Percentiles rank a stretch among this genome's conserved stretches.
phyloP scores from a whole-genome alignment of 2,329 filamentous ascomycete genomes.

The Coleophoma cylindrospora region DNA sequence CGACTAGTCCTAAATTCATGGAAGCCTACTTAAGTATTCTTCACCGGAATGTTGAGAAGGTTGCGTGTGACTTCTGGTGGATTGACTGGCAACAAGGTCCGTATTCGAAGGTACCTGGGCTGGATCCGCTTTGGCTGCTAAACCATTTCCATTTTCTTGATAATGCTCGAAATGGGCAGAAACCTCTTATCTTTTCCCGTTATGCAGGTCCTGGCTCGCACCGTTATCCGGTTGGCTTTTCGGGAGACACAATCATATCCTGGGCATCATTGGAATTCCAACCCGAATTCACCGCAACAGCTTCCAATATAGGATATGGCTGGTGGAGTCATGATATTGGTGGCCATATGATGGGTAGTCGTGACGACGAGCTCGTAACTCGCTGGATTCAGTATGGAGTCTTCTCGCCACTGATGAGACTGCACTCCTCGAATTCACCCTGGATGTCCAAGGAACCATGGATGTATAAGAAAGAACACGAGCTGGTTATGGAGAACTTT shows the following conservation, averaged over 20 bases:
- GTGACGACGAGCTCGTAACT: slow-evolving; percentile 52
- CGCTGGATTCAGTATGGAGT: slow-evolving; percentile 59
- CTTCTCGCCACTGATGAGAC: slow-evolving; percentile 55
- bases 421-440: slow-evolving; percentile 52
- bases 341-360: slow-evolving; percentile 51
- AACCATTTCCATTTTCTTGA: slow-evolving; percentile 62
- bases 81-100: slow-evolving; percentile 63
- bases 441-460: slow-evolving; percentile 62
- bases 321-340: slow-evolving; percentile 68
- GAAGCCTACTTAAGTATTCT: slow-evolving; percentile 54
- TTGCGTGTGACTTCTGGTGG: slow-evolving; percentile 62
- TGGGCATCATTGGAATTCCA: slow-evolving; percentile 60
- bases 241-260: slow-evolving; percentile 53
- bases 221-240: slow-evolving; percentile 61
- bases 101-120: slow-evolving; percentile 46
- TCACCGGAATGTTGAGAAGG: slow-evolving; percentile 47
- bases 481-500: slow-evolving; percentile 23
- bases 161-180: slow-evolving; percentile 34
- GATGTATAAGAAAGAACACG: slow-evolving; percentile 20
- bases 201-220: slow-evolving; percentile 60
- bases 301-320: slow-evolving; percentile 62
- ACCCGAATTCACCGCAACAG: slow-evolving; percentile 61
- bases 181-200: slow-evolving; percentile 52
- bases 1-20: slow-evolving; percentile 46
- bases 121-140: slow-evolving; percentile 60